Evolutionary conservation across 2,329 filamentous ascomycete genomes (phyloP).

Genomic region (Colletotrichum sansevieriae): DNA sequence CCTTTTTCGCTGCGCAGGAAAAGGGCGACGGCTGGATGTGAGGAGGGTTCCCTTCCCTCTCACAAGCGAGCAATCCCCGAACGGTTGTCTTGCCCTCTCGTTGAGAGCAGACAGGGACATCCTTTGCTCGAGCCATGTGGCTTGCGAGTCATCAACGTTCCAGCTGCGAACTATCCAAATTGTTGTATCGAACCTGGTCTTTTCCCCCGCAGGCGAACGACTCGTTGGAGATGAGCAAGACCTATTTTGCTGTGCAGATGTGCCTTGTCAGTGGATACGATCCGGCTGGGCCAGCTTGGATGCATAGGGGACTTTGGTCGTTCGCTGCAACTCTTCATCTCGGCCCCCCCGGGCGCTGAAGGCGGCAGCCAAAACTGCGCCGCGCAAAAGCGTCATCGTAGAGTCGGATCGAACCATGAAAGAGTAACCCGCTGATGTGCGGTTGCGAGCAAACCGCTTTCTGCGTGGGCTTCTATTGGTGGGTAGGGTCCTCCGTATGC

Average conservation of each 20-base stretch:
- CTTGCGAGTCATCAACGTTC: constrained; percentile 34
- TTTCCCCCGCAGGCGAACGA: constrained; percentile 26
- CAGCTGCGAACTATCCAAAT: neutral
- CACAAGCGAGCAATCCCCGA: constrained; percentile 7
- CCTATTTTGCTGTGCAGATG: constrained; percentile 18
- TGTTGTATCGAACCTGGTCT: constrained; percentile 16
- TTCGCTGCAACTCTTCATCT: neutral
- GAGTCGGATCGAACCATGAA: neutral
- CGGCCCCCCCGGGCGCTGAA: neutral
- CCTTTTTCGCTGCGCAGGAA: neutral
- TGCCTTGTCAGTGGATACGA: constrained; percentile 4
- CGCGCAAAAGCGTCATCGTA: neutral
- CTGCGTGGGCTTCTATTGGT: constrained; percentile 4
- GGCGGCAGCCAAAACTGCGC: constrained; percentile 15
- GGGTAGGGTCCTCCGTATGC: constrained; percentile 6
- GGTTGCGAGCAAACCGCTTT: constrained; percentile 1
- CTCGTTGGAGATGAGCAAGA: constrained; percentile 17
- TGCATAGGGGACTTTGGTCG: constrained; percentile 13
- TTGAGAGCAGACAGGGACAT: constrained; percentile 15
- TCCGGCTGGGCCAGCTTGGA: neutral
- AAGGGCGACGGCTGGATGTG: too few species aligned
- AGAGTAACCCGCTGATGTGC: constrained; percentile 6
- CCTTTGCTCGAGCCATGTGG: constrained; percentile 34
- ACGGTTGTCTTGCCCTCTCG: constrained; percentile 24
- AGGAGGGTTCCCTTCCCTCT: too few species aligned